These are phyloP conservation scores for Heliamphora exappendiculata DNA, from an alignment of 148 eudicot species.

Conservation along the genomic window DNA sequence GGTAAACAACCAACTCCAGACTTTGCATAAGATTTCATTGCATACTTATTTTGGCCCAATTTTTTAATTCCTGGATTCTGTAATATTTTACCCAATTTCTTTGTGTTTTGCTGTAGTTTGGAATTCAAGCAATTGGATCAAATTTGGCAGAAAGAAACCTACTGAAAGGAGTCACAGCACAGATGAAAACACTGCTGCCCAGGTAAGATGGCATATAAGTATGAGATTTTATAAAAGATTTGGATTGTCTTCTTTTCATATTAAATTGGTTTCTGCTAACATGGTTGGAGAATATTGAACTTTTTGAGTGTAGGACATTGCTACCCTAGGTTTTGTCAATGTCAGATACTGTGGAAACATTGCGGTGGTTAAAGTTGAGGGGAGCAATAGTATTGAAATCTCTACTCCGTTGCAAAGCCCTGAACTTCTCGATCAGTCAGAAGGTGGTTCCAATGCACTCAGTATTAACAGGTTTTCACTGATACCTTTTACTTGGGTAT, in stretches of 20 bases:
- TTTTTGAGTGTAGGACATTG: conserved; percentile 59
- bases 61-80: background rate
- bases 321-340: conserved; percentile 78
- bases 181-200: conserved; percentile 99
- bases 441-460: conserved; percentile 98
- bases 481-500: background rate
- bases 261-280: background rate
- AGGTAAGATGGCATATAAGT: conserved; percentile 45
- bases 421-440: conserved; percentile 76
- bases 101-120: conserved; percentile 58
- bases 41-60: background rate
- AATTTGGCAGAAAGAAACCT: conserved; percentile 67
- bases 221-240: background rate
- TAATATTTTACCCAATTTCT: conserved; percentile 6
- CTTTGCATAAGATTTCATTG: background rate
- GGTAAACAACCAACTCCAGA: conserved; percentile 30
- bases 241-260: background rate
- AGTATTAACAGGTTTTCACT: conserved; percentile 77
- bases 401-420: conserved; percentile 34
- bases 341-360: conserved; percentile 81
- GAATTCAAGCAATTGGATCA: conserved; percentile 69
- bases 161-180: conserved; percentile 95
- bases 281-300: conserved; percentile 4
- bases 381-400: conserved; percentile 33
- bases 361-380: conserved; percentile 74